A percentile compares a stretch with the other conserved stretches of the same genome.
These are phyloP conservation scores for Atkinsonella hypoxylon DNA, from an alignment of 2,329 filamentous ascomycete species.

Conservation along the genomic window DNA sequence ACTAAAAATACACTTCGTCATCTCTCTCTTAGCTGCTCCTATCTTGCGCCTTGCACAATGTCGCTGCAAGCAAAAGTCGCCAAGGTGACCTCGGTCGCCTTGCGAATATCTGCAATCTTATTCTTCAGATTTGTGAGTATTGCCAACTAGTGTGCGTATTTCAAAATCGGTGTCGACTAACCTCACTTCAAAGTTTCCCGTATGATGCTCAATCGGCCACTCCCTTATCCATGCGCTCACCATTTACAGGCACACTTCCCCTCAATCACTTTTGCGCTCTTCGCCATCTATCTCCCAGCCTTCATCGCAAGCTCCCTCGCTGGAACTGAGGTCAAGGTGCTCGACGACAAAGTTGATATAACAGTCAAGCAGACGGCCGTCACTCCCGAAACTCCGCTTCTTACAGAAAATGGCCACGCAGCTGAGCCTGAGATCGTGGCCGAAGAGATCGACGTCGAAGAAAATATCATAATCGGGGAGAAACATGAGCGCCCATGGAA, in stretches of 20 bases:
- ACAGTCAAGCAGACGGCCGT: constrained; percentile 35
- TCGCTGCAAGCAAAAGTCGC: constrained; percentile 18
- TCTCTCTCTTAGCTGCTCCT: not conserved
- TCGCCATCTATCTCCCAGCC: constrained; percentile 53
- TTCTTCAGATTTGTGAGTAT: constrained; percentile 26
- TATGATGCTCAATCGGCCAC: constrained; percentile 12
- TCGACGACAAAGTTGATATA: constrained; percentile 50
- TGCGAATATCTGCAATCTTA: constrained; percentile 24
- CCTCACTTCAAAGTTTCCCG: constrained; percentile 20
- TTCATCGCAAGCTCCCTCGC: constrained; percentile 48
- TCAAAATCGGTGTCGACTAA: constrained; percentile 6
- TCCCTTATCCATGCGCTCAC: constrained; percentile 6
- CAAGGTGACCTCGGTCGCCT: constrained; percentile 23
- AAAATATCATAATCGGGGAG: constrained; percentile 48
- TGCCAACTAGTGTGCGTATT: not conserved
- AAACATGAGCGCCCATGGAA: constrained; percentile 44
- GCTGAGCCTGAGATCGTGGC: constrained; percentile 24
- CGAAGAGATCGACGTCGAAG: constrained; percentile 47
- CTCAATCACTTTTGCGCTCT: constrained; percentile 48
- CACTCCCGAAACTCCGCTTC: constrained; percentile 14
- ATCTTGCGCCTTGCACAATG: constrained; percentile 3
- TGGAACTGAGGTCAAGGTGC: constrained; percentile 43
- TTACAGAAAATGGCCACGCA: constrained; percentile 21
- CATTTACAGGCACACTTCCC: constrained; percentile 25
- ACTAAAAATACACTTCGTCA: not conserved